Evolutionary conservation across 345 rosid species (phyloP).

Genomic region (Salix caprea): DNA sequence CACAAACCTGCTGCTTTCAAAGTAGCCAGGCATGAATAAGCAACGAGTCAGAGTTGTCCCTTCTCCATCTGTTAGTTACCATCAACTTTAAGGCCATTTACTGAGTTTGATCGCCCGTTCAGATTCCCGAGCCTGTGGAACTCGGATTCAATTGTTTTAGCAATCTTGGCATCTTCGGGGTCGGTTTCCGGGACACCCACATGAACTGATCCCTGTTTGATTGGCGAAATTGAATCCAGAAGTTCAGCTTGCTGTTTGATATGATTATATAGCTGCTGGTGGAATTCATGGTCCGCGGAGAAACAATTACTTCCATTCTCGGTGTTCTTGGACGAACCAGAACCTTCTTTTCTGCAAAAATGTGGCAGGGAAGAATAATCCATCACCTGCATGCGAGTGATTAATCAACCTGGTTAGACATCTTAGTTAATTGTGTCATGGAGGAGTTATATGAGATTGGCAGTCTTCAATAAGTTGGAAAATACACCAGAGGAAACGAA

Average conservation of each 20-base stretch:
- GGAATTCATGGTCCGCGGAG: slow-evolving; percentile 27
- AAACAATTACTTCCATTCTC: slow-evolving; percentile 21
- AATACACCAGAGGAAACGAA: too few species aligned
- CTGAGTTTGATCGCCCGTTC: slow-evolving; percentile 33
- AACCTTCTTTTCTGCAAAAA: slow-evolving; percentile 64
- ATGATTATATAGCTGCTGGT: slow-evolving; percentile 25
- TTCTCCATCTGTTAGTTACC: slow-evolving; percentile 8
- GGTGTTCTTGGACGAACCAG: slow-evolving; percentile 32
- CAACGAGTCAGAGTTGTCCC: background rate
- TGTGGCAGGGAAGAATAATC: slow-evolving; percentile 28
- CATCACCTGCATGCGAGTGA: slow-evolving; percentile 20
- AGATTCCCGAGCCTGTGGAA: slow-evolving; percentile 48
- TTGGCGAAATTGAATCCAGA: slow-evolving; percentile 11
- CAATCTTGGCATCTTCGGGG: slow-evolving; percentile 21
- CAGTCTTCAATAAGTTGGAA: background rate
- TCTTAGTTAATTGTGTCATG: background rate
- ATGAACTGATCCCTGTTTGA: slow-evolving; percentile 29
- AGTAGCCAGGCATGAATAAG: slow-evolving; percentile 17
- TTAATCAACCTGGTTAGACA: background rate
- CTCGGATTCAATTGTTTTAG: slow-evolving; percentile 31
- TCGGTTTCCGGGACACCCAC: slow-evolving; percentile 23
- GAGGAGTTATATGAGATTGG: background rate
- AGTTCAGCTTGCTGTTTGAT: slow-evolving; percentile 25
- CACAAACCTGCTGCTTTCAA: slow-evolving; percentile 15
- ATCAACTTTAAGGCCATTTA: slow-evolving; percentile 36